Evolutionary conservation across 257 asterid genomes (phyloP), one percentile per base, ranked within the genome.

Genomic region (Ehretia macrophylla): DNA sequence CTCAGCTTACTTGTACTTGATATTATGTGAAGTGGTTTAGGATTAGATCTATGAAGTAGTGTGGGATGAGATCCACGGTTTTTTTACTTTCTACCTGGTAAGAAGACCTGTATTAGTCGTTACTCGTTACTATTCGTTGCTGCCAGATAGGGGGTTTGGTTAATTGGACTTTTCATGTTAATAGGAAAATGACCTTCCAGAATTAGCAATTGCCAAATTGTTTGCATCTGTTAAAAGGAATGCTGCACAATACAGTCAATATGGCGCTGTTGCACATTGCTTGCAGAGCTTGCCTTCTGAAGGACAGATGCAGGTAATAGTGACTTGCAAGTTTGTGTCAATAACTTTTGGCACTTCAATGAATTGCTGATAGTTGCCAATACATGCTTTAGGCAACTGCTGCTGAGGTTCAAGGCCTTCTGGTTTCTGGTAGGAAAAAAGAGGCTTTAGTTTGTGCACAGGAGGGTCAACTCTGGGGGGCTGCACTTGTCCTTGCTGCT

Each of bases 381-480:
- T 50, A 32, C 63, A 68, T 72, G 65, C 65, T 63, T 61, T 64
- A 93, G 97, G 88, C 72, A 55, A 76, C 95, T 69, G 99, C 99
- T 68, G 70, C 77, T 49, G 94, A 80, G 75, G 92, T 93, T 72
- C 99, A 93, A 81, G 78, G 68, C 68, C 94, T 89, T 61, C 80
- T 93, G 64, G 97, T 89, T 65, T 89, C 95, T 70, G 99, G 99
- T 64, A 93, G 89, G 69, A 93, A 89, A 81, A 83, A 64, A 71
- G 99, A 93, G 72, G 99, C 97, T 56, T 76, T 93, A 63, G 85
- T 81, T 58, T 68, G 82, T 81, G 99, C 99, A 61, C 97, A 86
- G 69, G 94, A 89, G 80, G 97, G 99, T 66, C 97, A 86, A 68
- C 65, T 93, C 77, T 93, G 99, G 99, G 96, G 97, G 39, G 96